Evolutionary conservation across 2,329 filamentous ascomycete species (phyloP).

Genomic region (Drechslerella coelobrocha): DNA sequence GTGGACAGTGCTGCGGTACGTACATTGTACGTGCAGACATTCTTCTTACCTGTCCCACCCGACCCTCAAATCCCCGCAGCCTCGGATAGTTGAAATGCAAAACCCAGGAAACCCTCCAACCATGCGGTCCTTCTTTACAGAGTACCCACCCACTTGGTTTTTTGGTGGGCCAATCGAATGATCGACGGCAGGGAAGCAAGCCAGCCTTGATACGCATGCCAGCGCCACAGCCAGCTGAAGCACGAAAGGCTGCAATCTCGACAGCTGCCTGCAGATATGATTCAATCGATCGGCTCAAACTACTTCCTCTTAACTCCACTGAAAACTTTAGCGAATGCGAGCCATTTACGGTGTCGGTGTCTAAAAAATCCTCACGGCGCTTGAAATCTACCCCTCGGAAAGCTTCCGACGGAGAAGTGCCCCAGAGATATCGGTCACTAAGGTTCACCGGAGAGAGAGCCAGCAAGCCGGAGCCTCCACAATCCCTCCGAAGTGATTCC

Average conservation of each 20-base stretch:
- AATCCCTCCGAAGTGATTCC: constrained; percentile 50
- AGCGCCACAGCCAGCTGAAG: constrained; percentile 38
- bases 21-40: too few relatives aligned
- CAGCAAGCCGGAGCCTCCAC: constrained; percentile 21
- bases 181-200: neutral
- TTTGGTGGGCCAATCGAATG: constrained; percentile 9
- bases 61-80: constrained; percentile 27
- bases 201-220: neutral
- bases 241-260: constrained; percentile 16
- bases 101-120: constrained; percentile 41
- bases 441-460: constrained; percentile 21
- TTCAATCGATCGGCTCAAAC: constrained; percentile 19
- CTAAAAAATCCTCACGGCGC: neutral
- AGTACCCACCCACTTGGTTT: constrained; percentile 10
- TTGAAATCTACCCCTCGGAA: constrained; percentile 18
- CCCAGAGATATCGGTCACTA: constrained; percentile 5
- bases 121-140: too few relatives aligned
- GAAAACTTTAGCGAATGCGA: too few relatives aligned
- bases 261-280: neutral
- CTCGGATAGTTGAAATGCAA: constrained; percentile 22
- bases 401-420: constrained; percentile 43
- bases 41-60: too few relatives aligned
- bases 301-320: constrained; percentile 10
- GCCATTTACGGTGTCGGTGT: too few relatives aligned
- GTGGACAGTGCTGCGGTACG: too few relatives aligned